phyloP scores from a whole-genome alignment of 495 filamentous ascomycete species.

The Venustampulla echinocandica region DNA sequence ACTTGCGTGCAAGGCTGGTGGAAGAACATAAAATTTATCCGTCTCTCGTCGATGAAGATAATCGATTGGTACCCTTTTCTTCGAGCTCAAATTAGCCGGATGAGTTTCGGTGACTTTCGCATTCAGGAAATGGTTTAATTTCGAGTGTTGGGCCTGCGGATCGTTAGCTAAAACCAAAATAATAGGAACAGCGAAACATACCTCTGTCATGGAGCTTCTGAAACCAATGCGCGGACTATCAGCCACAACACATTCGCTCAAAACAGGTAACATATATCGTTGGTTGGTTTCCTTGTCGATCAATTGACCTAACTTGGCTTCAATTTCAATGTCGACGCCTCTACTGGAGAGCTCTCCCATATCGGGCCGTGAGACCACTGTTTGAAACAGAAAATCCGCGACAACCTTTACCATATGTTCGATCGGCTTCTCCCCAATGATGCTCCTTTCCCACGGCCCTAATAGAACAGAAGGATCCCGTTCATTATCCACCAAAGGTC shows the following conservation, averaged over 20 bases:
- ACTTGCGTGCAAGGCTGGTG: conserved; percentile 21
- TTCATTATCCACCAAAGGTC: conserved; percentile 4
- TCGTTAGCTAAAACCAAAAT: conserved; percentile 2
- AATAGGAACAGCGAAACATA: conserved; percentile 32
- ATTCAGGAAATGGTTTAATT: conserved; percentile 75
- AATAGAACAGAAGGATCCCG: conserved; percentile 29
- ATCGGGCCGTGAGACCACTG: conserved; percentile 53
- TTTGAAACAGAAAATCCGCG: conserved; percentile 64
- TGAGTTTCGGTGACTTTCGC: conserved; percentile 47
- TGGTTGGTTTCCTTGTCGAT: conserved; percentile 60
- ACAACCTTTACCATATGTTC: conserved; percentile 59
- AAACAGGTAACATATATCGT: conserved; percentile 55
- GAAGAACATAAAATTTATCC: conserved; percentile 75
- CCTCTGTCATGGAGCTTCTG: conserved; percentile 77
- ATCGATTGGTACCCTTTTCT: conserved; percentile 53
- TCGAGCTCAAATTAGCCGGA: conserved; percentile 33
- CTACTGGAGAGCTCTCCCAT: conserved; percentile 42
- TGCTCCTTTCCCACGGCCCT: conserved; percentile 66
- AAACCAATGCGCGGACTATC: conserved; percentile 48
- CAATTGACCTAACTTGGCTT: conserved; percentile 80
- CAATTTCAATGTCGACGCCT: conserved; percentile 78
- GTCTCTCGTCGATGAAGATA: conserved; percentile 74
- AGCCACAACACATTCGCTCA: conserved; percentile 57
- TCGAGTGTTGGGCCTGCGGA: conserved; percentile 61
- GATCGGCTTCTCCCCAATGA: conserved; percentile 54